Evolutionary conservation across 176 grass and related monocot genomes (phyloP).

Genomic region (Oryza brachyantha): DNA sequence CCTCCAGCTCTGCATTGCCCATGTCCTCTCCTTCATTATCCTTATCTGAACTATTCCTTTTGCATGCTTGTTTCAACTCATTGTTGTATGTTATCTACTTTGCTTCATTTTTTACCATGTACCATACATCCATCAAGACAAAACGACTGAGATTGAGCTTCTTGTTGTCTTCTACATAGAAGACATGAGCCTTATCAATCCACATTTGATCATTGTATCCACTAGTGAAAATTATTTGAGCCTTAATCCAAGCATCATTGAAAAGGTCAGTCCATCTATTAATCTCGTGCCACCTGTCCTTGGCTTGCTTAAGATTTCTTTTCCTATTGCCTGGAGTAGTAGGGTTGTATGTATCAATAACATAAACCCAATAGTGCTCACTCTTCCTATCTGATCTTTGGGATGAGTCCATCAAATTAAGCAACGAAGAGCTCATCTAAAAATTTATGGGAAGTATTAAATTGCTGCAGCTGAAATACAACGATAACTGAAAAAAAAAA

Average conservation of each 20-base stretch:
- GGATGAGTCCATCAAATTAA: background rate
- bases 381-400: background rate
- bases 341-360: background rate
- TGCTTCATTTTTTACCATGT: background rate
- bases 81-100: background rate
- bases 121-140: background rate
- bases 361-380: background rate
- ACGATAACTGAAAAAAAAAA: too few relatives aligned
- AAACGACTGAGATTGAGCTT: background rate
- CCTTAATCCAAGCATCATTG: background rate
- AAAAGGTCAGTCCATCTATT: background rate
- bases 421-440: background rate
- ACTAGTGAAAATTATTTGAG: background rate
- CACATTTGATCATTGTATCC: background rate
- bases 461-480: too few relatives aligned
- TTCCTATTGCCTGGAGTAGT: background rate
- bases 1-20: background rate
- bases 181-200: background rate
- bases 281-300: background rate
- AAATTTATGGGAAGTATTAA: background rate
- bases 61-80: background rate
- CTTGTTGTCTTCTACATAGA: background rate
- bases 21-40: background rate
- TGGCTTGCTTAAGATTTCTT: background rate
- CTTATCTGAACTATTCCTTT: background rate